These are phyloP conservation scores for Zangia roseola DNA, from an alignment of 768 basidiomycete genomes.

Conservation along the genomic window DNA sequence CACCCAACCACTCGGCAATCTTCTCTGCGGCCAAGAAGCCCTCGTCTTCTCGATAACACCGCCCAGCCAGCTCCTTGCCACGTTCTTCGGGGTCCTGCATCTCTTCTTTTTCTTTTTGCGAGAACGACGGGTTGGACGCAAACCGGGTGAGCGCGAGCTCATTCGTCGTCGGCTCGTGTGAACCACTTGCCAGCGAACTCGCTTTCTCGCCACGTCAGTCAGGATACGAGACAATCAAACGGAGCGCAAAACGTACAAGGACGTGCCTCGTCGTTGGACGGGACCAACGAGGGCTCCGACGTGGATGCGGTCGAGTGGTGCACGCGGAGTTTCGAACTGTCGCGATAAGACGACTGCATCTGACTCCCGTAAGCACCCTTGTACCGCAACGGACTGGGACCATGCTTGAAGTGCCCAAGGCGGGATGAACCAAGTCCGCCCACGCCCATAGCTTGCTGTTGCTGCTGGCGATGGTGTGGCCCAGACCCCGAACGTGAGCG, in stretches of 20 bases:
- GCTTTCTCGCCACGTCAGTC: constrained; percentile 13
- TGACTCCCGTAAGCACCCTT: constrained; percentile 35
- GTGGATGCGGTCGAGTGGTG: constrained; percentile 72
- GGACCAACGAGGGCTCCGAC: constrained; percentile 79
- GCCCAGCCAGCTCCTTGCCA: constrained; percentile 70
- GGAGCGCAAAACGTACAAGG: constrained; percentile 40
- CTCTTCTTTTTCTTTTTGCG: constrained; percentile 55
- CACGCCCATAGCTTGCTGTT: constrained; percentile 18
- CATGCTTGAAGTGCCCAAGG: constrained; percentile 35
- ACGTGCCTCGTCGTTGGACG: constrained; percentile 48
- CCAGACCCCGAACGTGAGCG: constrained; percentile 33
- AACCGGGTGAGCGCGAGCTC: constrained; percentile 47
- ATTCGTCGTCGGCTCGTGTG: constrained; percentile 56
- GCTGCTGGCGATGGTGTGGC: constrained; percentile 17
- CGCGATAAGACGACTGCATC: constrained; percentile 39
- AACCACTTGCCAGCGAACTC: constrained; percentile 30
- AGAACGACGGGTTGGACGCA: constrained; percentile 38
- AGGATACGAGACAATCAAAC: constrained; percentile 17
- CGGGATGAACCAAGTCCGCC: constrained; percentile 32
- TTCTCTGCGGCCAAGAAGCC: constrained; percentile 83
- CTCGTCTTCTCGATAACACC: constrained; percentile 87
- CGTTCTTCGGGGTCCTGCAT: constrained; percentile 55
- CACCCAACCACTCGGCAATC: constrained; percentile 95
- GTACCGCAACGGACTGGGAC: constrained; percentile 44
- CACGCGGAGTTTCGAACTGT: constrained; percentile 50